Evolutionary conservation across 2,329 filamentous ascomycete genomes (phyloP).

Genomic region (Fusarium protoensiforme): DNA sequence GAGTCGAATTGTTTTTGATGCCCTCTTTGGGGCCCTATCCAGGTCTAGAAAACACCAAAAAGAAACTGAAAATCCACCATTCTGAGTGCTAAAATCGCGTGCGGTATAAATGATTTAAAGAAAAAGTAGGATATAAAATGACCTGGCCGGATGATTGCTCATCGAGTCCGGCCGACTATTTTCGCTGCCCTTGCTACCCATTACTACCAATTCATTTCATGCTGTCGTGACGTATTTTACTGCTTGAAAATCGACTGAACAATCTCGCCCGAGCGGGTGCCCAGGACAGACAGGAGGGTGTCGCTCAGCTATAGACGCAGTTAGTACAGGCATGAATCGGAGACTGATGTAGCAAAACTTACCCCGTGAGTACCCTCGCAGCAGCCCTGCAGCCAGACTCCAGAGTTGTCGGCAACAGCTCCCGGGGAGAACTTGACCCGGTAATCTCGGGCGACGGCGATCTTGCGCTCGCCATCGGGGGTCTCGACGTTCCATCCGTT

Average conservation of each 20-base stretch:
- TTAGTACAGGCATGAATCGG: constrained; percentile 28
- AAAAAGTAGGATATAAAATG: constrained; percentile 27
- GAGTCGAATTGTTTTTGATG: constrained; percentile 8
- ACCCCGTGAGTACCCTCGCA: constrained; percentile 93
- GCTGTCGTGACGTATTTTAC: constrained; percentile 36
- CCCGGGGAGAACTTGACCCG: constrained; percentile 76
- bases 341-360: constrained; percentile 56
- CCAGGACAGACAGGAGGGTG: constrained; percentile 81
- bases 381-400: constrained; percentile 93
- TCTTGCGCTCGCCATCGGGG: constrained; percentile 57
- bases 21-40: constrained; percentile 12
- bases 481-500: constrained; percentile 56
- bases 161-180: constrained; percentile 30
- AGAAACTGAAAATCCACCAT: constrained; percentile 11
- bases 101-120: constrained; percentile 12
- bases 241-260: constrained; percentile 76
- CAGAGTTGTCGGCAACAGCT: constrained; percentile 76
- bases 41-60: constrained; percentile 30
- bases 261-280: constrained; percentile 80
- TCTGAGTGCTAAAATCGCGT: constrained; percentile 6
- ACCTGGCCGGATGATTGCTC: constrained; percentile 18
- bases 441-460: constrained; percentile 82
- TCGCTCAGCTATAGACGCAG: constrained; percentile 72
- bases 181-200: constrained; percentile 38
- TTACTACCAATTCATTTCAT: constrained; percentile 33